Conservation (phyloP, 148 eudicot genomes). For the Heliosperma pusillum region DNA sequence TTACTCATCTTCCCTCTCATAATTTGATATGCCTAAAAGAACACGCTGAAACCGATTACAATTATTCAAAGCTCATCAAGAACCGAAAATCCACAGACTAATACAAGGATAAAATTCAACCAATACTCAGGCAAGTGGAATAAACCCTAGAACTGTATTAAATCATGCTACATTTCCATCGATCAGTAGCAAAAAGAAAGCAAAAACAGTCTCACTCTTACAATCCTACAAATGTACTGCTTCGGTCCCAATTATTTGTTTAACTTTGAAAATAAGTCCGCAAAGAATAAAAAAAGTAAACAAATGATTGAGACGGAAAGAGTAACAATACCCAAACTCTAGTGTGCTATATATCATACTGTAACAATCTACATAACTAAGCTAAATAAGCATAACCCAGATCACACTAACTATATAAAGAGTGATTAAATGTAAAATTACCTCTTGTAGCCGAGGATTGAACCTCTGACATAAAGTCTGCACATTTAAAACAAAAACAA, state of each 20-base stretch:
- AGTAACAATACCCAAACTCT: background rate
- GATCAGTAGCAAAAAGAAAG: background rate
- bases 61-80: background rate
- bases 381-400: constrained; percentile 1
- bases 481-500: constrained; percentile 11
- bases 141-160: background rate
- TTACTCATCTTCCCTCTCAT: background rate
- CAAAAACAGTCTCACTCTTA: background rate
- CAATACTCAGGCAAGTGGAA: background rate
- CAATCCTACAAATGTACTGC: background rate
- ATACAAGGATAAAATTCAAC: background rate
- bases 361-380: background rate
- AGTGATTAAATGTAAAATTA: background rate
- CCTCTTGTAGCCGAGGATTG: constrained; percentile 80
- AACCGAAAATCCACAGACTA: too few species aligned
- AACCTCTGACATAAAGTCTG: constrained; percentile 55
- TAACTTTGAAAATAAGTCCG: too few species aligned
- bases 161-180: background rate
- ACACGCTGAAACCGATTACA: background rate
- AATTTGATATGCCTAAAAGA: too few species aligned
- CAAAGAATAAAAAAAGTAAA: too few species aligned
- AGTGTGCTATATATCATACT: background rate
- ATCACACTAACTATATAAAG: background rate
- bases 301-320: too few species aligned
- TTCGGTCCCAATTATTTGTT: too few species aligned